These are phyloP conservation scores for Kwoniella sp. DNA, from an alignment of 768 basidiomycete genomes.

Conservation along the genomic window DNA sequence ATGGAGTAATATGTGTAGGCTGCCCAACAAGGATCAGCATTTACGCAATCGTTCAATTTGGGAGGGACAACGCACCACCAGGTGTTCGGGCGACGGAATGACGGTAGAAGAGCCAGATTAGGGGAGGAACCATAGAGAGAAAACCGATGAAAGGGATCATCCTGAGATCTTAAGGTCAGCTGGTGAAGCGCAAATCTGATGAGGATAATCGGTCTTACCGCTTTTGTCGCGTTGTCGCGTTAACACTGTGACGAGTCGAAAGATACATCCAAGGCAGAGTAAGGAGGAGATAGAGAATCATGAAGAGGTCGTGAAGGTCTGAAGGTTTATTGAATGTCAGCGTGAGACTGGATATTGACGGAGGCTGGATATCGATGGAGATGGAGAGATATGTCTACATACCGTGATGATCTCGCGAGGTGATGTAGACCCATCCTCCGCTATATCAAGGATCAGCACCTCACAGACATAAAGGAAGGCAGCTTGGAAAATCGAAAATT, in stretches of 20 bases:
- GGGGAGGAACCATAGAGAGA: conserved; percentile 68
- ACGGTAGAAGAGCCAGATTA: conserved; percentile 81
- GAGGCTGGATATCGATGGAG: too few species aligned
- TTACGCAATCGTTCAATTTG: not conserved
- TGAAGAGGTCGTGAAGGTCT: conserved; percentile 79
- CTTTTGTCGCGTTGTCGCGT: not conserved
- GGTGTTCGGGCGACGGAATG: conserved; percentile 79
- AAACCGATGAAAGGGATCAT: conserved; percentile 64
- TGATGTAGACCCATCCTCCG: conserved; percentile 91
- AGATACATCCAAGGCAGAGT: conserved; percentile 90
- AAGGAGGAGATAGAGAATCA: conserved; percentile 81
- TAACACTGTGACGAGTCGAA: conserved; percentile 64
- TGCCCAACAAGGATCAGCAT: conserved; percentile 44
- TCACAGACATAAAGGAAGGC: not conserved
- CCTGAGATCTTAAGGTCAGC: not conserved
- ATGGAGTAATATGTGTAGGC: conserved; percentile 85
- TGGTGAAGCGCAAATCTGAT: not conserved
- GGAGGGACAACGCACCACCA: conserved; percentile 63
- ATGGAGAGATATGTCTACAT: conserved; percentile 2
- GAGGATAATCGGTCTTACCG: conserved; percentile 16
- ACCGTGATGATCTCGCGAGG: conserved; percentile 72
- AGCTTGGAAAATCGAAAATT: not conserved
- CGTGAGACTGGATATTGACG: not conserved
- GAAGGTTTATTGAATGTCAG: not conserved
- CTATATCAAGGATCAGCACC: conserved; percentile 18